Percentiles rank a stretch among this genome's conserved stretches.
Conservation (phyloP, 257 asterid species). For the Scutellaria baicalensis region DNA sequence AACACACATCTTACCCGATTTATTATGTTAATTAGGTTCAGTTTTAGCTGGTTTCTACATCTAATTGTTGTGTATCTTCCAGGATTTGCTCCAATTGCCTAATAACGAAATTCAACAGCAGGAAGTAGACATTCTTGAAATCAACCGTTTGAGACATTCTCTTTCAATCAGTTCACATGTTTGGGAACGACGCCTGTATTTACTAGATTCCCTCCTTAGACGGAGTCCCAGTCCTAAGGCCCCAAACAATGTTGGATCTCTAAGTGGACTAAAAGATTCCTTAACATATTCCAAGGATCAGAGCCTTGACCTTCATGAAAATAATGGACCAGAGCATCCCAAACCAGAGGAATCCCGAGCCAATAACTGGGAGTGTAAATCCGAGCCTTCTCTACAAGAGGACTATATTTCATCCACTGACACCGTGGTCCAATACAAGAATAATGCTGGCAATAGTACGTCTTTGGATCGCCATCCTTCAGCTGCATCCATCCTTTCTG, state of each 20-base stretch:
- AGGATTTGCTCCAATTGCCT: not conserved
- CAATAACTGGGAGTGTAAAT: not conserved
- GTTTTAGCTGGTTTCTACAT: not conserved
- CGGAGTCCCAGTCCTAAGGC: not conserved
- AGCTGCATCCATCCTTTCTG: constrained; percentile 1
- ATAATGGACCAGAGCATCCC: not conserved
- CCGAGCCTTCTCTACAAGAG: not conserved
- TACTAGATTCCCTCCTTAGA: not conserved
- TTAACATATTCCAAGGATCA: not conserved
- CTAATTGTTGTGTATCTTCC: not conserved
- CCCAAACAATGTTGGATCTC: not conserved
- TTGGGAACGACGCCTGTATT: not conserved
- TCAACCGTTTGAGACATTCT: not conserved
- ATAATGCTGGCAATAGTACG: not conserved
- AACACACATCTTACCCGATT: not conserved
- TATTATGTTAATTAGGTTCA: not conserved
- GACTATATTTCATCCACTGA: not conserved
- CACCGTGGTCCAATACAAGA: not conserved
- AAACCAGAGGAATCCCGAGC: not conserved
- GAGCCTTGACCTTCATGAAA: not conserved
- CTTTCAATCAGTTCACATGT: not conserved
- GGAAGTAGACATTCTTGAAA: not conserved
- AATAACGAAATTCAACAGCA: not conserved
- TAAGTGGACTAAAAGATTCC: not conserved
- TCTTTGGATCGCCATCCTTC: not conserved